A percentile compares a stretch with the other conserved stretches of the same genome.
phyloP scores from a whole-genome alignment of 208 protist genomes.

The Acanthamoeba rhysodes region DNA sequence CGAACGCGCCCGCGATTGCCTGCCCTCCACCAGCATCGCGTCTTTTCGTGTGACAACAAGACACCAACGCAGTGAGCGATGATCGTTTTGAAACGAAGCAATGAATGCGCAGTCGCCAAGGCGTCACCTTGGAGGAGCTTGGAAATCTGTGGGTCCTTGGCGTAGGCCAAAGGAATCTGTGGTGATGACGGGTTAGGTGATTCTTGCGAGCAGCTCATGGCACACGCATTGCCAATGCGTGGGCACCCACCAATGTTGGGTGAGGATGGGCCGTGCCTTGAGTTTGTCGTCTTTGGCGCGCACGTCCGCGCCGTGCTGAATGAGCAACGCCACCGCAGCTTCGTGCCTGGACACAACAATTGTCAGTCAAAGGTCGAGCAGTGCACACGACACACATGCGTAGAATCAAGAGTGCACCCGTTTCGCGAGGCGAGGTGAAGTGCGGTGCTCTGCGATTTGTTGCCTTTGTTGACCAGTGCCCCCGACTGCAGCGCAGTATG shows the following conservation, averaged over 20 bases:
- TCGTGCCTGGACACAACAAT: background rate
- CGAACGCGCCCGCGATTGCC: background rate
- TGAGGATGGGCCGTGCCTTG: background rate
- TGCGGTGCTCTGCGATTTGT: conserved; percentile 28
- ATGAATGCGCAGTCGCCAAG: background rate
- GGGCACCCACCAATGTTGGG: background rate
- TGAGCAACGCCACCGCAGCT: background rate
- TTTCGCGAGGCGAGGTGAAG: conserved; percentile 3
- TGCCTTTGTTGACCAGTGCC: background rate
- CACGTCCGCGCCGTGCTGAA: conserved; percentile 24
- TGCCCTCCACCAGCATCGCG: background rate
- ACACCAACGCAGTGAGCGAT: no score
- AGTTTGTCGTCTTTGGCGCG: conserved; percentile 21
- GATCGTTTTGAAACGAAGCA: background rate
- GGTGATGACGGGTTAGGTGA: background rate
- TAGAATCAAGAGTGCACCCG: background rate
- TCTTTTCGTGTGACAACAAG: no score
- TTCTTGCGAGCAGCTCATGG: background rate
- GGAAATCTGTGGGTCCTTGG: background rate
- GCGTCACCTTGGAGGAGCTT: conserved; percentile 15
- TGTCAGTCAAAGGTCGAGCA: background rate
- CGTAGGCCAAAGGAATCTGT: conserved; percentile 22
- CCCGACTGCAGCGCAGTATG: background rate
- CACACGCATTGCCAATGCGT: background rate
- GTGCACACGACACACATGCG: background rate